Evolutionary conservation across 1,284 basidiomycete genomes (phyloP).

Genomic region (Ceratobasidium sp.): DNA sequence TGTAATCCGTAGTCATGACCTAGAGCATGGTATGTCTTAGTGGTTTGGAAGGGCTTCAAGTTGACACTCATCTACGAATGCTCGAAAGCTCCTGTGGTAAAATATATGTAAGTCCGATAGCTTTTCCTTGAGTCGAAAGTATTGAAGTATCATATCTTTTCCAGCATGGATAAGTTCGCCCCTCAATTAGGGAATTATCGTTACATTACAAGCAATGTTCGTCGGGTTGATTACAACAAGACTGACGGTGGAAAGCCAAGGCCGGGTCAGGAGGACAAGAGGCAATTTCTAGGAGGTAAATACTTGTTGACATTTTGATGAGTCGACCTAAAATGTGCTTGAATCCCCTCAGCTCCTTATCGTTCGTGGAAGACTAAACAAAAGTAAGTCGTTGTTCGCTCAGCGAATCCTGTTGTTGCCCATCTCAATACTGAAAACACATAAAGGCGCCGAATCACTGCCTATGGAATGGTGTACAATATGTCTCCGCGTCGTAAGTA

Average conservation of each 20-base stretch:
- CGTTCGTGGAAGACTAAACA: not conserved
- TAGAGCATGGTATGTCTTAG: not conserved
- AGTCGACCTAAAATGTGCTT: not conserved
- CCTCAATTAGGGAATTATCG: not conserved
- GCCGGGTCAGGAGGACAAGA: not conserved
- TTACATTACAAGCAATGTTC: constrained; percentile 21
- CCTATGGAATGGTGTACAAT: no score
- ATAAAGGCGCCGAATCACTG: no score
- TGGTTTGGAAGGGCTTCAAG: no score
- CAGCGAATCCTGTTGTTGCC: no score
- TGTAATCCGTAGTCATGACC: constrained; percentile 7
- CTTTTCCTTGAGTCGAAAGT: not conserved
- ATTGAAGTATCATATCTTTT: not conserved
- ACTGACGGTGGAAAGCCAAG: not conserved
- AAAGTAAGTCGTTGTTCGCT: no score
- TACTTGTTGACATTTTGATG: not conserved
- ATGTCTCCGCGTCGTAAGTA: no score
- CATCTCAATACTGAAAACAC: no score
- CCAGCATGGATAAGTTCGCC: not conserved
- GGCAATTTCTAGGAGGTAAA: constrained; percentile 1
- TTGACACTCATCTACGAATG: not conserved
- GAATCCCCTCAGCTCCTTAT: not conserved
- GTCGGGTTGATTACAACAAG: not conserved
- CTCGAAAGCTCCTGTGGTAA: not conserved
- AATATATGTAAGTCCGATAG: not conserved